Percentiles rank a stretch among this genome's conserved stretches.
Evolutionary conservation across 2,329 filamentous ascomycete species (phyloP).

Genomic region (Coniochaeta sp.): DNA sequence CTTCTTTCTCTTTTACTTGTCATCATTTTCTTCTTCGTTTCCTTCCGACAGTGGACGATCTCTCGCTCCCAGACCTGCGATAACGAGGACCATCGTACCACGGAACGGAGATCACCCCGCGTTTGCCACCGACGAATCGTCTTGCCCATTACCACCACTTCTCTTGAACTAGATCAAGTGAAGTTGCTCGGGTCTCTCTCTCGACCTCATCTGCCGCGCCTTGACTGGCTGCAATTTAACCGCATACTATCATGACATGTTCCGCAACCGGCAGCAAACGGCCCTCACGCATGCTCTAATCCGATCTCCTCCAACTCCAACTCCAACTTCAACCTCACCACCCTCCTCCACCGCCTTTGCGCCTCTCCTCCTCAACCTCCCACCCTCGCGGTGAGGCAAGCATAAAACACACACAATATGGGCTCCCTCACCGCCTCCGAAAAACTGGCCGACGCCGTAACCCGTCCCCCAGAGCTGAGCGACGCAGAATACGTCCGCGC

Average conservation of each 20-base stretch:
- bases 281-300: too few relatives aligned
- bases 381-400: background rate
- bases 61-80: too few relatives aligned
- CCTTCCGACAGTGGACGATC: too few relatives aligned
- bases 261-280: too few relatives aligned
- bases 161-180: background rate
- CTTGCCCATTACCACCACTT: background rate
- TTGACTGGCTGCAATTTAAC: constrained; percentile 1
- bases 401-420: constrained; percentile 6
- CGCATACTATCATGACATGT: background rate
- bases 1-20: background rate
- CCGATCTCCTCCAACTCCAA: background rate
- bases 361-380: background rate
- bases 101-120: background rate
- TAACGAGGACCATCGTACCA: background rate
- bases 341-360: background rate
- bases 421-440: constrained; percentile 16
- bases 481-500: constrained; percentile 30
- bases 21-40: too few relatives aligned
- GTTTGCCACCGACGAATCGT: background rate
- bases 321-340: background rate
- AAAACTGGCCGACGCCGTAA: constrained; percentile 7
- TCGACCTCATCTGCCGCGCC: background rate
- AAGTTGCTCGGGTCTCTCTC: too few relatives aligned
- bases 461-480: constrained; percentile 26